Evolutionary conservation across 2,329 filamentous ascomycete genomes (phyloP).

Genomic region (Colletotrichum musae): DNA sequence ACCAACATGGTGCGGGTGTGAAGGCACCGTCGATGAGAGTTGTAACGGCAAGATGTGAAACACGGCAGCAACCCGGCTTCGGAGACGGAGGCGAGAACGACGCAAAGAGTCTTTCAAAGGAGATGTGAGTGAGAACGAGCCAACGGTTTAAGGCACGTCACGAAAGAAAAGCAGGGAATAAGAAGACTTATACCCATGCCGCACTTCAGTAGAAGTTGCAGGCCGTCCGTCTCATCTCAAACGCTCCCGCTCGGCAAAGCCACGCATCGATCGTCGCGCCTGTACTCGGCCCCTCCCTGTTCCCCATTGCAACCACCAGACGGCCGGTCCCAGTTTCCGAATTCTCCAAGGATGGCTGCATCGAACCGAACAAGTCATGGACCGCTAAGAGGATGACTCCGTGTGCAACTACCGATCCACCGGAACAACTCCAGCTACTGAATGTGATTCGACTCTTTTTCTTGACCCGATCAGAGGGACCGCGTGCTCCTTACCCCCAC

Average conservation of each 20-base stretch:
- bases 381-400: not conserved
- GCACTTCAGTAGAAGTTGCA: not conserved
- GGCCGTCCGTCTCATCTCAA: conserved; percentile 29
- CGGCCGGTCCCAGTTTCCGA: not conserved
- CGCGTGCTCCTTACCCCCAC: conserved; percentile 19
- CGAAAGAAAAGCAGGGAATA: not conserved
- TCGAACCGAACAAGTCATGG: not conserved
- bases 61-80: not conserved
- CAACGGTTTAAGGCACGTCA: not conserved
- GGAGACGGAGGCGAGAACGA: too few species aligned
- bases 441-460: too few species aligned
- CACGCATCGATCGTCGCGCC: conserved; percentile 17
- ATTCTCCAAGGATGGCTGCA: not conserved
- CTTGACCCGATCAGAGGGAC: not conserved
- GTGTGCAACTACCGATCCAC: conserved; percentile 11
- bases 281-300: conserved; percentile 35
- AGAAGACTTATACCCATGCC: not conserved
- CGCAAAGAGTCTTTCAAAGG: too few species aligned
- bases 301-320: not conserved
- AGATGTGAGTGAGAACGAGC: not conserved
- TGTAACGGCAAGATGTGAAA: not conserved
- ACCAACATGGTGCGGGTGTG: conserved; percentile 23
- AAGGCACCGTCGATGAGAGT: not conserved
- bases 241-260: conserved; percentile 25
- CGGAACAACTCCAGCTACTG: not conserved